Base-by-base conservation (phyloP, 1,284 basidiomycete species). In the Retiboletus flavoniger region DNA sequence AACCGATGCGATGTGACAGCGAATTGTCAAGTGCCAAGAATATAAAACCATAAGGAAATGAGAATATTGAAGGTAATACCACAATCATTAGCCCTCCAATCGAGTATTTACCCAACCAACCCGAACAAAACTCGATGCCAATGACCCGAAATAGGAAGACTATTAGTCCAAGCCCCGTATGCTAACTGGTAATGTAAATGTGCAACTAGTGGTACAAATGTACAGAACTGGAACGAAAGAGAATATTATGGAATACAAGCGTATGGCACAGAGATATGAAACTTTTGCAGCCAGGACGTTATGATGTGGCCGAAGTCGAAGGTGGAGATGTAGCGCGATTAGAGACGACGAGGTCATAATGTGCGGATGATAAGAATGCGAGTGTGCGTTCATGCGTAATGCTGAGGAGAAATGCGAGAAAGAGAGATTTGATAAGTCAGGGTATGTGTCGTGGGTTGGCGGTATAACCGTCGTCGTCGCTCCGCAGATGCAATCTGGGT, bases 151-250 rank as follows among this genome's bases (percentile, higher is more conserved):
- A 56, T 60, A 55, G 46, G 46, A 52, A 55, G 31, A 57, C 47
- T 41, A 69, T 72, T 72, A 72, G 67, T 68, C 70, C 69, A 64
- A 56, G 35, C 50, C 58, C 62, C 59, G 50, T 72, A 72, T 58
- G 54, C 60, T 72, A 72, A 58, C 62, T 50, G 47, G 61, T 73
- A 69, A 55, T 54, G 68, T 69, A 69, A 71, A 72, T 67, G 66
- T 62, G 71, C 64, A 67, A 56, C 55, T 72, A 50, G 50, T 59
- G 49, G 59, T 72, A 69, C 68, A 72, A 40, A 72, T 71, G 61
- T 67, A 72, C 68, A 66, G 24, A 52, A 48, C 43, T 17, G 54
- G 64, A 66, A 60, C 39, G 50, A 48, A 51, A 59, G 51, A 51
- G 34, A 57, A 67, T 59, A 68, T 71, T 72, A 68, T 66, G 55